Base-by-base conservation (phyloP, 345 rosid genomes). In the Excoecaria cochinchinensis region DNA sequence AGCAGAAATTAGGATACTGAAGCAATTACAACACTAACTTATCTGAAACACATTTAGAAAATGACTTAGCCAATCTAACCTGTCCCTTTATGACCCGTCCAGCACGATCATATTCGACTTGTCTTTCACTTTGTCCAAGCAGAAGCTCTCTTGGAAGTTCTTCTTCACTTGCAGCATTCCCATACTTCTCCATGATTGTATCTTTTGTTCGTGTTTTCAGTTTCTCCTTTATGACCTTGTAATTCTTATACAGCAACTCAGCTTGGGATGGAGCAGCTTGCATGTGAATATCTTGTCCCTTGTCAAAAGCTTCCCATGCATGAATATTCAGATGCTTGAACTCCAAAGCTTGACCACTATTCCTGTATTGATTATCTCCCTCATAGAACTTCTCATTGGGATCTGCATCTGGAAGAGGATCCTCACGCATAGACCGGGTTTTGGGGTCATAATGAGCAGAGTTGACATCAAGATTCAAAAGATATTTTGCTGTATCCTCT, bases 241-340 rank as follows among this genome's bases (percentile, higher is more conserved):
- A 83, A 62, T 82, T 87, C 82, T 79, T 82, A 44, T 78, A 88
- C 1, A 86, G 82, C 65, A 89, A 72, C 63, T 90, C 97, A 74
- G 97, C 97, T 73, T 90, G 92, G 6, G 92, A 88, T 25, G 91
- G 94, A 75, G 91, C 97, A 2, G 89, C 90, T 79, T 87, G 91
- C 89, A 87, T 82, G 79, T 91, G 94, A 72, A 88, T 81, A 78
- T 87, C 97, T 80, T 90, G 92, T 59, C 91, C 97, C 79, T 84
- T 92, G 4, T 89, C 96, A 81, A 91, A 88, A 67, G 90, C 89
- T 76, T 89, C 89, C 89, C 86, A 85, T 2, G 92, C 74, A 60
- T 89, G 92, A 53, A 87, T 71, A 36, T 88, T 87, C 14, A 89
- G 86, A 71, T 91, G 86, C 81, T 90, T 88, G 76, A 91, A 90